phyloP scores from a whole-genome alignment of 495 filamentous ascomycete genomes.

The Acidomyces sp. region DNA sequence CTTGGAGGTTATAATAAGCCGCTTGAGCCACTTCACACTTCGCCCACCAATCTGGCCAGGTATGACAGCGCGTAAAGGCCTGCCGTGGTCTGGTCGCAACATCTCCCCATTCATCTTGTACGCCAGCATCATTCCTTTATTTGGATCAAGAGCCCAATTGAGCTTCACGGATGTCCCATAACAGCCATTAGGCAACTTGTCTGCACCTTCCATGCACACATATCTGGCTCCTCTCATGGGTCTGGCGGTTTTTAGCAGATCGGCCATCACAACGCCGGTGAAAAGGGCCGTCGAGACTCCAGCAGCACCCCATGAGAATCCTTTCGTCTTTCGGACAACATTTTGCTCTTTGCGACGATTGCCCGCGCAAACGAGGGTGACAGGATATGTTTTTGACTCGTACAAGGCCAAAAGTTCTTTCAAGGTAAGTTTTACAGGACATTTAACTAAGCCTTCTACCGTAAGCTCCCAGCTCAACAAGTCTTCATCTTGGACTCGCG shows the following conservation, averaged over 20 bases:
- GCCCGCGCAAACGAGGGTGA: slow-evolving; percentile 88
- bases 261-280: slow-evolving; percentile 68
- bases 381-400: slow-evolving; percentile 72
- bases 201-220: slow-evolving; percentile 53
- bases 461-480: slow-evolving; percentile 73
- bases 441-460: slow-evolving; percentile 72
- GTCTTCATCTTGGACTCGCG: slow-evolving; percentile 56
- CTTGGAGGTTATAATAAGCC: slow-evolving; percentile 58
- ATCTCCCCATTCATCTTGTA: slow-evolving; percentile 87
- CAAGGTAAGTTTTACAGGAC: slow-evolving; percentile 60
- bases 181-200: slow-evolving; percentile 61
- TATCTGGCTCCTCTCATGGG: slow-evolving; percentile 64
- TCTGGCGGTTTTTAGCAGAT: slow-evolving; percentile 55
- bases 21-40: slow-evolving; percentile 92
- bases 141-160: slow-evolving; percentile 76
- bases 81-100: slow-evolving; percentile 77
- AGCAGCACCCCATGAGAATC: slow-evolving; percentile 90
- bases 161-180: slow-evolving; percentile 86
- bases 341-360: slow-evolving; percentile 95
- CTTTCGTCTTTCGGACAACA: slow-evolving; percentile 78
- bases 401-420: slow-evolving; percentile 62
- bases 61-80: slow-evolving; percentile 71
- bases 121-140: slow-evolving; percentile 77
- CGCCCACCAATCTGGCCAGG: slow-evolving; percentile 89
- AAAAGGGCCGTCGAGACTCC: slow-evolving; percentile 82